Evolutionary conservation across 2,329 filamentous ascomycete species (phyloP), one percentile per base, ranked within the genome.

Genomic region (Didymella keratinophila): DNA sequence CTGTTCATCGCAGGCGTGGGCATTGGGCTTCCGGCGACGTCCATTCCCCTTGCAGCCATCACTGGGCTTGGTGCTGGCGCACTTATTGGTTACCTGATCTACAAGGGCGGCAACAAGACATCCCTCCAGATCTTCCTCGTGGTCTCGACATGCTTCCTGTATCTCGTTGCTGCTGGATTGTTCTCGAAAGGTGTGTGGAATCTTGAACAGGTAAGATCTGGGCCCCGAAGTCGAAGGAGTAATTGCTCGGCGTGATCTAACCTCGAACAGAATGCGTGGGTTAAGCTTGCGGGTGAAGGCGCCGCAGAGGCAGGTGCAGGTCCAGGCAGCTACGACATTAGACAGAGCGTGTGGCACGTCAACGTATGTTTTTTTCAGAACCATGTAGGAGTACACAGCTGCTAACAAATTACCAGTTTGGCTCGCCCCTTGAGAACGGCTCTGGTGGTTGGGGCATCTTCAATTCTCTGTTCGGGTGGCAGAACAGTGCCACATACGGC

Each of bases 1-100:
- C 85, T 96, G 66, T 96, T 96, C 75, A 87, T 96, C 52, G 91
- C 91, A 16, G 93, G 92, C 20, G 92, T 97, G 4, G 89, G 89
- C 3, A 87, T 96, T 53, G 86, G 87, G 0, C 81, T 90, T 3
- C 91, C 92, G 0, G 91, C 91, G 2, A 86, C 84, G 6, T 84
- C 92, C 0, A 90, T 96, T 50, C 92, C 93, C 2, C 78, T 96
- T 5, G 87, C 93, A 0, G 89, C 93, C 2, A 77, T 96, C 20
- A 83, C 86, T 18, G 93, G 92, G 0, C 77, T 96, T 16, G 69
- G 84, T 2, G 89, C 88, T 16, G 93, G 92, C 1, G 73, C 78
- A 12, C 49, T 86, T 1, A 83, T 93, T 39, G 92, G 92, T 4
- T 93, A 86, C 69, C 59, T 92, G 49, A 84, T 96, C 62, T 96